Evolutionary conservation across 2,329 filamentous ascomycete species (phyloP), one percentile per base, ranked within the genome.

Genomic region (Dothidotthia symphoricarpi): DNA sequence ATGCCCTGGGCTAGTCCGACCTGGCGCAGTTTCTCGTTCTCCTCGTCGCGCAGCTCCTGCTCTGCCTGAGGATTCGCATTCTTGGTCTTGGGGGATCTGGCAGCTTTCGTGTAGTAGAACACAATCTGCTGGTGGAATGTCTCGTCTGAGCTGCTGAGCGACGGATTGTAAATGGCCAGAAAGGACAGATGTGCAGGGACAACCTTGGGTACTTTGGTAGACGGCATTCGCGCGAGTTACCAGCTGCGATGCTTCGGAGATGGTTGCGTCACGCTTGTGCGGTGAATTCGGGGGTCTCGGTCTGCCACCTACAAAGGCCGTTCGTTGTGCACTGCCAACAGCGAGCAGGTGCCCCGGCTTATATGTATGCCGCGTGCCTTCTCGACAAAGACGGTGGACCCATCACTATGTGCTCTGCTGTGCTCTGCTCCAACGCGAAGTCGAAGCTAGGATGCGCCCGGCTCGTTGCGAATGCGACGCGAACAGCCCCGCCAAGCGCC

Each of bases 1-100:
- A 97, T 95, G 63, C 90, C 93, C 71, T 98, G 93, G 27, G 93
- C 93, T 47, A 98, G 80, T 25, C 93, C 93, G 63, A 98, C 89
- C 73, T 96, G 90, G 49, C 93, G 81, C 57, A 97, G 73, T 55
- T 84, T 85, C 70, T 95, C 86, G 67, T 97, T 93, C 60, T 82
- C 81, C 58, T 89, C 82, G 50, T 87, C 81, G 6, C 64, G 63
- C 42, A 63, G 43, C 17, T 59, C 49, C 17, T 51, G 35, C 32
- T 78, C 71, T 8, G 57, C 53, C 17, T 67, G 55, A 26, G 45
- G 16, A 15, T 56, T 39, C 25, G 56, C 65, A 32, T 55, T 52
- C 25, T 56, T 48, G 28, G 55, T 56, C 49, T 35, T 61, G 16
- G 46, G 54, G 31, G 56, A 50, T 46, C 62, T 47, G n/a, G 57